Percentiles rank a stretch among this genome's conserved stretches.
phyloP scores from a whole-genome alignment of 208 protist species.

The Trypanosoma conorhini region DNA sequence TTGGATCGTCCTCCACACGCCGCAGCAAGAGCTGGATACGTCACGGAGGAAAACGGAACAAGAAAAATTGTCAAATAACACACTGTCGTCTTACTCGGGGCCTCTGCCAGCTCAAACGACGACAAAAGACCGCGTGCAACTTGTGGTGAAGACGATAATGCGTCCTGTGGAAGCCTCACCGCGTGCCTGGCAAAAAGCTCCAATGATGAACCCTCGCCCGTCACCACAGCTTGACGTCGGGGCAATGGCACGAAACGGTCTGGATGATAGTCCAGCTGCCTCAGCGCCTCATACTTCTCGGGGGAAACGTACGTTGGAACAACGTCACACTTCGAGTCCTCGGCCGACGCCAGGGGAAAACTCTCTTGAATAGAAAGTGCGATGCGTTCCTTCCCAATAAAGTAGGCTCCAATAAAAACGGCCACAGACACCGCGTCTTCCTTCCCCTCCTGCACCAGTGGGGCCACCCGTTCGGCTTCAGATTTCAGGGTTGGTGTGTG shows the following conservation, averaged over 20 bases:
- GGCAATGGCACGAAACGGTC: conserved; percentile 36
- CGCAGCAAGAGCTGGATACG: conserved; percentile 30
- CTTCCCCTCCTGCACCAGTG: not conserved
- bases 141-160: not conserved
- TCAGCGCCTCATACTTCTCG: conserved; percentile 30
- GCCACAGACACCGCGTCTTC: conserved; percentile 33
- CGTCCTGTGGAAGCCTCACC: conserved; percentile 16
- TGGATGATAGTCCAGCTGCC: conserved; percentile 29
- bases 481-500: not conserved
- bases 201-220: not conserved
- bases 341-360: conserved; percentile 22
- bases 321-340: not conserved
- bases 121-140: conserved; percentile 15
- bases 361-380: conserved; percentile 75
- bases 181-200: conserved; percentile 5
- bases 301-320: conserved; percentile 43
- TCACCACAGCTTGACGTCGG: conserved; percentile 5
- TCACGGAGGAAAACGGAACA: conserved; percentile 43
- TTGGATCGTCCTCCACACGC: conserved; percentile 6
- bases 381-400: conserved; percentile 91
- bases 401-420: conserved; percentile 90
- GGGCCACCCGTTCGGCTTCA: not conserved
- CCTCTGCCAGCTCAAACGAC: not conserved
- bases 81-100: not conserved
- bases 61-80: conserved; percentile 41